Evolutionary conservation across 768 basidiomycete genomes (phyloP).

Genomic region (Boletus patriciae): DNA sequence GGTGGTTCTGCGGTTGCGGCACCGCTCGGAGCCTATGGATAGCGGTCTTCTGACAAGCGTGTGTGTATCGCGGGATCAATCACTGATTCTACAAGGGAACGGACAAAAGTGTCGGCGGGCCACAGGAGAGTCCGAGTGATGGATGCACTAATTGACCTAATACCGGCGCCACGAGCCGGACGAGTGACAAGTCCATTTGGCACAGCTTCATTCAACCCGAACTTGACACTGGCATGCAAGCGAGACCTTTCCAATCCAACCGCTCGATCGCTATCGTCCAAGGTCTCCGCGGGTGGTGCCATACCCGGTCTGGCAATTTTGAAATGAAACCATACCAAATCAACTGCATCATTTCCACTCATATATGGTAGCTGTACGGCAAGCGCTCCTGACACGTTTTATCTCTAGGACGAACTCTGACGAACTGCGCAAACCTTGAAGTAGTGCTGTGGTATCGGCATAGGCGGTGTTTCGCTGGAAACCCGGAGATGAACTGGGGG

Average conservation of each 20-base stretch:
- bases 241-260: not conserved
- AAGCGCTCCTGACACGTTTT: constrained; percentile 5
- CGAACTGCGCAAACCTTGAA: not conserved
- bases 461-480: constrained; percentile 9
- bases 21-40: constrained; percentile 9
- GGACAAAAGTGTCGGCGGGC: not conserved
- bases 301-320: not conserved
- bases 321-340: constrained; percentile 10
- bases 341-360: not conserved
- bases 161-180: not conserved
- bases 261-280: not conserved
- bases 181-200: not conserved
- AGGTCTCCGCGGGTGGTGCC: constrained; percentile 15
- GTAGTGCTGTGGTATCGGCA: not conserved
- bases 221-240: not conserved
- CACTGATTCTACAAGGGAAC: not conserved
- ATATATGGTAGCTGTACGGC: constrained; percentile 1
- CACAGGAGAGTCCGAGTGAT: not conserved
- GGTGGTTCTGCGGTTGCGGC: constrained; percentile 8
- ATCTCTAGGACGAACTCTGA: not conserved
- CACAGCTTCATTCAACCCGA: not conserved
- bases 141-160: not conserved
- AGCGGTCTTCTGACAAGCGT: not conserved
- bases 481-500: constrained; percentile 1
- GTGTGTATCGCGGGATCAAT: constrained; percentile 16